Evolutionary conservation across 1,284 basidiomycete genomes (phyloP), one percentile per base, ranked within the genome.

Genomic region (Exobasidium rhododendri): DNA sequence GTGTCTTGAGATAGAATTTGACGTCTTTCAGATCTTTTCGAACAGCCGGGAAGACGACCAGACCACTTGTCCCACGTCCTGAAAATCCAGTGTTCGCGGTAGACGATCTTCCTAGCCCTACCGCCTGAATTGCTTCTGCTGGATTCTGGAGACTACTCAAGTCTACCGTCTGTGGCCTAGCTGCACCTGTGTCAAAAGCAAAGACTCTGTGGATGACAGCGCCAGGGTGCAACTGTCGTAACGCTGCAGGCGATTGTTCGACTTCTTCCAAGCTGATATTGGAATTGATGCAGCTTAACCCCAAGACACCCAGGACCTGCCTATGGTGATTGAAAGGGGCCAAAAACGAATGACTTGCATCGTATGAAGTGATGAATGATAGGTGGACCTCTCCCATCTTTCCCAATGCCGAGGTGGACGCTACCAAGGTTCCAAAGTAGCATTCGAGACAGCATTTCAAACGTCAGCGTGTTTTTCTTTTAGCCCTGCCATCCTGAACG

Each of bases 21-120:
- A 79, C 73, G 31, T 79, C 77, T 44, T 78, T 75, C 3, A 69
- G 68, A 51, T 79, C 77, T 29, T 66, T 69, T 3, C 77, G 64
- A 10, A 76, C 70, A 0, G 77, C 74, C 0, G 77, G 77, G 26
- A 79, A 76, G 58, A 78, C 69, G 61, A 77, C 63, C 1, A 79
- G 64, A 1, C 74, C 77, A 31, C 59, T 64, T 43, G 65, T 68
- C 28, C 59, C 64, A n/a, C 64, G 63, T 20, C 67, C 70, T 1
- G 66, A 58, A 55, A 76, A 75, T 14, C 74, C 77, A 2, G 69
- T 52, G 1, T 47, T 24, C 4, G 61, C 22, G 3, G 40, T 47
- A 4, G 32, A 43, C 30, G 30, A 30, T 20, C 28, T 26, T 32
- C 40, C 56, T 17, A 11, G 14, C 10, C 64, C 64, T 4, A 55